Evolutionary conservation across 2,329 filamentous ascomycete species (phyloP).

Genomic region (Aspergillus costaricaensis): DNA sequence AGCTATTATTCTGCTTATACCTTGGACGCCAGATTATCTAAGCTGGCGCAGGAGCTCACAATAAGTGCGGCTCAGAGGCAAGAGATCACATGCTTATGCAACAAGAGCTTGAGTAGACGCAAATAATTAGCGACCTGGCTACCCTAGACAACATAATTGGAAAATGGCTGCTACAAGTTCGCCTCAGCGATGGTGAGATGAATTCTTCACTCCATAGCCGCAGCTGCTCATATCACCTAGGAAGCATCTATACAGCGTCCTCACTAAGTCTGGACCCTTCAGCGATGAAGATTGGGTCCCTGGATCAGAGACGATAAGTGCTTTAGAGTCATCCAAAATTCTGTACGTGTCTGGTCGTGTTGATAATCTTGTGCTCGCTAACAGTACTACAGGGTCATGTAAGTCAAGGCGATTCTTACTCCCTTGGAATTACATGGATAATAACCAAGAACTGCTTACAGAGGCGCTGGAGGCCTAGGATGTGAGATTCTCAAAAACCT

Average conservation of each 20-base stretch:
- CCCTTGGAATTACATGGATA: conserved; percentile 15
- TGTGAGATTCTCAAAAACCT: conserved; percentile 97
- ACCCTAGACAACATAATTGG: conserved; percentile 5
- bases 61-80: neutral
- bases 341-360: conserved; percentile 55
- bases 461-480: conserved; percentile 88
- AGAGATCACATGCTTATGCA: neutral
- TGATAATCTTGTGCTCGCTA: conserved; percentile 21
- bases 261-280: conserved; percentile 76
- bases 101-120: neutral
- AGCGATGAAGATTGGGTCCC: conserved; percentile 65
- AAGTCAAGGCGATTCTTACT: conserved; percentile 28
- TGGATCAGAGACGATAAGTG: conserved; percentile 55
- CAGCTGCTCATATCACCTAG: conserved; percentile 49
- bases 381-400: conserved; percentile 53
- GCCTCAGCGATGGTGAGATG: conserved; percentile 21
- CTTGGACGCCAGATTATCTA: no score
- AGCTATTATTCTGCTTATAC: neutral
- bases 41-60: neutral
- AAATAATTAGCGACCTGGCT: neutral
- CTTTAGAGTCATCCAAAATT: conserved; percentile 71
- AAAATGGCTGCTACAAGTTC: conserved; percentile 19
- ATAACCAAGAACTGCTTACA: conserved; percentile 45
- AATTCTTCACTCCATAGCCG: neutral
- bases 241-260: conserved; percentile 80